Conservation (phyloP, 805 yeast species). For the Candida orba region DNA sequence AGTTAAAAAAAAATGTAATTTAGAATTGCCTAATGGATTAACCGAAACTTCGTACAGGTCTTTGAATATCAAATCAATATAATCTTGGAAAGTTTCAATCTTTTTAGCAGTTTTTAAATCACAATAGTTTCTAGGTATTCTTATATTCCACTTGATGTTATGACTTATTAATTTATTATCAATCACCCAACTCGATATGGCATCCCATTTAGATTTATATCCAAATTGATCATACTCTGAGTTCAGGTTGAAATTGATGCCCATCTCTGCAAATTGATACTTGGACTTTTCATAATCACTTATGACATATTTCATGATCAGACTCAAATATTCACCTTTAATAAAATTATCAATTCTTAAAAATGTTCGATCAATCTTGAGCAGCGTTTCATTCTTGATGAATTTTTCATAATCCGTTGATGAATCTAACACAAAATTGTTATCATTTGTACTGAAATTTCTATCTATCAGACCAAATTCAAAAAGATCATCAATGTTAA, state of each 20-base stretch:
- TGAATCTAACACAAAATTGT: slow-evolving; percentile 18
- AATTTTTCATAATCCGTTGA: slow-evolving; percentile 16
- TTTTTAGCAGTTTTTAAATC: slow-evolving; percentile 15
- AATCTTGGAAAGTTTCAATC: slow-evolving; percentile 27
- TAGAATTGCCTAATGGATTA: slow-evolving; percentile 19
- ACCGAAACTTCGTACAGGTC: slow-evolving; percentile 26
- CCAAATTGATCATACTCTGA: slow-evolving; percentile 10
- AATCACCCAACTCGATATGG: slow-evolving; percentile 29
- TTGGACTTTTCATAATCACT: slow-evolving; percentile 31
- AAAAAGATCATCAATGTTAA: slow-evolving; percentile 24
- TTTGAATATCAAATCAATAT: slow-evolving; percentile 25
- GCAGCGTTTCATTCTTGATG: slow-evolving; percentile 21
- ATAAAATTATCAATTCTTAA: slow-evolving; percentile 30
- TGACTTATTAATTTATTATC: slow-evolving; percentile 32
- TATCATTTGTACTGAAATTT: slow-evolving; percentile 18
- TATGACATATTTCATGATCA: slow-evolving; percentile 27
- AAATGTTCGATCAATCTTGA: slow-evolving; percentile 28
- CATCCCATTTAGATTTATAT: slow-evolving; percentile 21
- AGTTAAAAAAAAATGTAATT: slow-evolving; percentile 26
- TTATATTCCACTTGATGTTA: slow-evolving; percentile 33
- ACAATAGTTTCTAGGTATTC: slow-evolving; percentile 27
- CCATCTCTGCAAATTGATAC: slow-evolving; percentile 32
- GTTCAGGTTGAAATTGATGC: slow-evolving; percentile 26
- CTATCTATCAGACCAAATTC: slow-evolving; percentile 24
- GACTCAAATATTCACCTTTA: slow-evolving; percentile 32